Evolutionary conservation across 805 yeast species (phyloP), one percentile per base, ranked within the genome.

Genomic region (Metschnikowia sp.): DNA sequence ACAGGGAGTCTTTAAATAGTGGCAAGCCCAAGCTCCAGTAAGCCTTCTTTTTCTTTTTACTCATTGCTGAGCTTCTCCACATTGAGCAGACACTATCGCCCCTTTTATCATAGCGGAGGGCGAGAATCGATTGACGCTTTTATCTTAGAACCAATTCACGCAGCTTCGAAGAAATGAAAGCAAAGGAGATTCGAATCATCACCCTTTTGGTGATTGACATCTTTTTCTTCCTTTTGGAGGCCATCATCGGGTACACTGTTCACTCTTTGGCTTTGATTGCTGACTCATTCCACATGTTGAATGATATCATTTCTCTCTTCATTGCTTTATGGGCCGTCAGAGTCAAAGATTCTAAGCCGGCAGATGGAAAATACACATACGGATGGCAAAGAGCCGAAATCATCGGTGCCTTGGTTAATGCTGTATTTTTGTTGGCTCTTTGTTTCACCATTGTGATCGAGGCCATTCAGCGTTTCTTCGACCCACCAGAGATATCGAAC

Each of bases 341-440:
- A 52, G 96, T 90, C 10, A 90, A 97, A 44, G 86, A 86, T 57
- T 81, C 81, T 35, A 79, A 82, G 59, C 81, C 83, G 29, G 94
- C 96, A 1, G 94, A 89, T 63, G 84, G 94, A 3, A 84, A 83
- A 48, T 92, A 88, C 70, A 94, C 98, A 2, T 92, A 94, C 60
- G 99, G 99, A 13, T 89, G 97, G 96, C 96, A 92, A 66, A 78
- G 99, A 56, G 98, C 98, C 5, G 99, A 92, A 67, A 91, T 92
- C 44, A 75, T 92, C 51, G 99, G 99, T 47, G 99, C 98, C 8
- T 76, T 92, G 50, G 80, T 92, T 55, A 92, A 92, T 62, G 97
- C 97, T 3, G 97, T 94, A 9, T 94, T 94, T 59, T 67, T 92
- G 54, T 74, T 94, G 54, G 98, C 98, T 1, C 76, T 92, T 52